Conservation (phyloP, 768 basidiomycete species). For the Pseudohyphozyma bogoriensis region DNA sequence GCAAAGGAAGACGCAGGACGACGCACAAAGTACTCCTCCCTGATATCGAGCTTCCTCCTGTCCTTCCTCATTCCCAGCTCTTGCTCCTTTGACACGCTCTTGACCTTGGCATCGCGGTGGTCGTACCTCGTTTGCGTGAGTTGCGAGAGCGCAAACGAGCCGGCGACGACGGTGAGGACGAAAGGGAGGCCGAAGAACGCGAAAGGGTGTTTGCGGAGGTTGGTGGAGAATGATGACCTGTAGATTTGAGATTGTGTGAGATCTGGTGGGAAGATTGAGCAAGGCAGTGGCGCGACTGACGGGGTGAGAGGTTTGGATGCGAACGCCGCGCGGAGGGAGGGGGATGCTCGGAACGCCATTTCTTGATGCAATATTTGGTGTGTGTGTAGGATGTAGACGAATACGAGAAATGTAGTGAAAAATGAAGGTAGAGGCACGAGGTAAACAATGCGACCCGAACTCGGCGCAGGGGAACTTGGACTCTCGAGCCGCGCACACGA, state of each 20-base stretch:
- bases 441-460: no score
- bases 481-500: no score
- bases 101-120: constrained; percentile 66
- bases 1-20: background rate
- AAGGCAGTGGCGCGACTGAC: no score
- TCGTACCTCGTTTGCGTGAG: constrained; percentile 91
- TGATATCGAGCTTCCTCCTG: constrained; percentile 76
- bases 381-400: no score
- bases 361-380: no score
- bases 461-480: no score
- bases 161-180: constrained; percentile 68
- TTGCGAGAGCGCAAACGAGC: constrained; percentile 68
- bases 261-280: constrained; percentile 17
- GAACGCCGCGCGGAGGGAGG: no score
- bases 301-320: no score
- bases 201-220: constrained; percentile 23
- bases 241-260: constrained; percentile 6
- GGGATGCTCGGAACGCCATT: no score
- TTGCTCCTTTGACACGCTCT: constrained; percentile 66
- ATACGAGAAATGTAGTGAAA: no score
- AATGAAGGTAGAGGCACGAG: no score
- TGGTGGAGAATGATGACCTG: background rate
- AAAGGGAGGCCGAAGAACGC: constrained; percentile 76
- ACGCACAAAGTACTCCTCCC: constrained; percentile 93
- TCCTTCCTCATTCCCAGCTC: constrained; percentile 59